Conservation (phyloP, 2,329 filamentous ascomycete species). For the Fusarium luffae region DNA sequence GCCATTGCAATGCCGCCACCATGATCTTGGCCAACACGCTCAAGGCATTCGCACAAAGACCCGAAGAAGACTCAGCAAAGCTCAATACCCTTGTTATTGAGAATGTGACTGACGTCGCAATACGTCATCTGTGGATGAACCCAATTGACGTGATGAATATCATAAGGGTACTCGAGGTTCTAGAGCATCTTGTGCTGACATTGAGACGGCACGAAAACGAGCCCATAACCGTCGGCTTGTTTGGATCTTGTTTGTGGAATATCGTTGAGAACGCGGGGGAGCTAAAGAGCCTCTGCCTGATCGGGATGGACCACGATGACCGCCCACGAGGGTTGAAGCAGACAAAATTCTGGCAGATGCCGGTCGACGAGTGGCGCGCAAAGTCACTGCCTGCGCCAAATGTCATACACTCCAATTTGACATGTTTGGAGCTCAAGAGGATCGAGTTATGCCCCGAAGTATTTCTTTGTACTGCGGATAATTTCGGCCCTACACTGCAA, state of each 20-base stretch:
- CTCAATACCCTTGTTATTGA: slow-evolving; percentile 62
- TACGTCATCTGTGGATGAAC: slow-evolving; percentile 62
- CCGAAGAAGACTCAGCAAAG: slow-evolving; percentile 56
- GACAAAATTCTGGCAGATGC: slow-evolving; percentile 52
- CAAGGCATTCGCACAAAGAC: slow-evolving; percentile 58
- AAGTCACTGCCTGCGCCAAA: slow-evolving; percentile 53
- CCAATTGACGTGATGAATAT: slow-evolving; percentile 63
- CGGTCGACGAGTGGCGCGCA: slow-evolving; percentile 54
- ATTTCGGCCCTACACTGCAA: slow-evolving; percentile 53
- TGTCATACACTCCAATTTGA: slow-evolving; percentile 52
- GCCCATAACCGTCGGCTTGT: slow-evolving; percentile 50
- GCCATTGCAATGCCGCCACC: slow-evolving; percentile 59
- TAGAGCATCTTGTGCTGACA: slow-evolving; percentile 60
- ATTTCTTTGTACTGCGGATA: slow-evolving; percentile 50
- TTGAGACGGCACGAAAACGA: slow-evolving; percentile 58
- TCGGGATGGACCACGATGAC: slow-evolving; percentile 58
- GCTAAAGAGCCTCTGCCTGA: slow-evolving; percentile 60
- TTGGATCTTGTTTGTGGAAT: slow-evolving; percentile 61
- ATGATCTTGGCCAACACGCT: slow-evolving; percentile 65
- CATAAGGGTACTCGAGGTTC: slow-evolving; percentile 53
- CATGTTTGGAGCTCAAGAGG: slow-evolving; percentile 57
- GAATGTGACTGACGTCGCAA: slow-evolving; percentile 60
- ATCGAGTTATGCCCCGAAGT: slow-evolving; percentile 53
- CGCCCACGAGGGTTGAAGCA: slow-evolving; percentile 52
- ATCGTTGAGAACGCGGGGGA: slow-evolving; percentile 58